Evolutionary conservation across 225 moss, liverwort and hornwort genomes (phyloP), one percentile per base, ranked within the genome.

Genomic region (Marchantia polymorpha): DNA sequence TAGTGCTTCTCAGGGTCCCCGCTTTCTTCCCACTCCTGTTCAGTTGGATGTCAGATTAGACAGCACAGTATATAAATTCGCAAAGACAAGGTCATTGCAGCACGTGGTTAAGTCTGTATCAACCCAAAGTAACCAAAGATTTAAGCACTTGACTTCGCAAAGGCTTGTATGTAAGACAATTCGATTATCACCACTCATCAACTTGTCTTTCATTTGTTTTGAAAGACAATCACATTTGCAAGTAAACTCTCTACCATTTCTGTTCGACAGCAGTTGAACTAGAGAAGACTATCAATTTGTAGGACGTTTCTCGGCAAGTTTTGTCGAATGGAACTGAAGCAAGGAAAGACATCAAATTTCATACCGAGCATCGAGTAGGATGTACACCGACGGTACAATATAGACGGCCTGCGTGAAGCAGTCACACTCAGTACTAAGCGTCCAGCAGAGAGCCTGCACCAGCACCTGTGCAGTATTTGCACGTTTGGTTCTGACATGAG

Each of bases 311-410:
- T 23, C 23, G 7, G 23, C 22, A 61, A 1, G n/a, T 23, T 22
- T 65, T 65, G 39, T 39, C 39, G 39, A 39, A 39, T 39, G 39
- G 39, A 39, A 39, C 39, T 39, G 29, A 65, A 12, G 64, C 26
- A 23, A 64, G 26, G 65, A 8, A 29, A 65, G 26, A 25, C 25
- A 9, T 29, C 2, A 65, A 2, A 65, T 1, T 29, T 65, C 78
- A 79, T 74, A 95, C 95, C 93, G 64, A 86, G 83, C 92, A 97
- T 87, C 97, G 87, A 59, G 97, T 97, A 54, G 97, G 97, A 78
- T 97, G 97, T 76, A 97, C 97, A 74, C 97, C 97, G 74, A 94
- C 90, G 10, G 97, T 97, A 79, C 94, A 97, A 74, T 89, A 97
- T 52, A 97, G 84, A 73, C 97, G 94, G 69, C 92, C 93, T 95